These are phyloP conservation scores for Aspergillus affinis DNA, from an alignment of 495 filamentous ascomycete genomes.

Conservation along the genomic window DNA sequence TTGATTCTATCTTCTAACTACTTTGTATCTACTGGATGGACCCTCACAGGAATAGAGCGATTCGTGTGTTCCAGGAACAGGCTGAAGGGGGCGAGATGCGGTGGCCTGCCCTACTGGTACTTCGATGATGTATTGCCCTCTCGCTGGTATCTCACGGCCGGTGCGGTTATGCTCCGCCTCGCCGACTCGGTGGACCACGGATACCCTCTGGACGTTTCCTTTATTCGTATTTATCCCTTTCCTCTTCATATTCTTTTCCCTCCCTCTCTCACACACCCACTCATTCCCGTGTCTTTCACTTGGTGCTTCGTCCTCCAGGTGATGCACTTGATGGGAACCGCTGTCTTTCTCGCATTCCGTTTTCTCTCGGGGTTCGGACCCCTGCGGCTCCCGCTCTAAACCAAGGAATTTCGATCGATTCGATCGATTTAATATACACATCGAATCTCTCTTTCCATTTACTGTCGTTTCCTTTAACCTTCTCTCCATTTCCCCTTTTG, in stretches of 20 bases:
- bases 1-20: too few relatives aligned
- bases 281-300: conserved; percentile 9
- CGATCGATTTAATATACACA: background rate
- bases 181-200: conserved; percentile 6
- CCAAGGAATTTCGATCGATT: conserved; percentile 11
- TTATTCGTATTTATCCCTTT: background rate
- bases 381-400: conserved; percentile 20
- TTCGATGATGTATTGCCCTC: background rate
- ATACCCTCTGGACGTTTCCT: background rate
- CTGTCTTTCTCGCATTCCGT: conserved; percentile 36
- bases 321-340: conserved; percentile 30
- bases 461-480: conserved; percentile 8
- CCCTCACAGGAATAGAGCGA: too few relatives aligned
- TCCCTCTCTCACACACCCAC: conserved; percentile 8
- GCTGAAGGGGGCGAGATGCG: too few relatives aligned
- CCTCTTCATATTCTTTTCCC: conserved; percentile 8
- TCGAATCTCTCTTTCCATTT: background rate
- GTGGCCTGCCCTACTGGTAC: too few relatives aligned
- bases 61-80: too few relatives aligned
- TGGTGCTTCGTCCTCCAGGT: conserved; percentile 6
- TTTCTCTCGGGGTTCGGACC: conserved; percentile 20
- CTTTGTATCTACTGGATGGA: too few relatives aligned
- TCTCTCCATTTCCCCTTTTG: conserved; percentile 1
- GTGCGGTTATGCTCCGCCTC: conserved; percentile 4
- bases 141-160: background rate